phyloP scores from a whole-genome alignment of 176 grass and related monocot species.

The Ensete glaucum region DNA sequence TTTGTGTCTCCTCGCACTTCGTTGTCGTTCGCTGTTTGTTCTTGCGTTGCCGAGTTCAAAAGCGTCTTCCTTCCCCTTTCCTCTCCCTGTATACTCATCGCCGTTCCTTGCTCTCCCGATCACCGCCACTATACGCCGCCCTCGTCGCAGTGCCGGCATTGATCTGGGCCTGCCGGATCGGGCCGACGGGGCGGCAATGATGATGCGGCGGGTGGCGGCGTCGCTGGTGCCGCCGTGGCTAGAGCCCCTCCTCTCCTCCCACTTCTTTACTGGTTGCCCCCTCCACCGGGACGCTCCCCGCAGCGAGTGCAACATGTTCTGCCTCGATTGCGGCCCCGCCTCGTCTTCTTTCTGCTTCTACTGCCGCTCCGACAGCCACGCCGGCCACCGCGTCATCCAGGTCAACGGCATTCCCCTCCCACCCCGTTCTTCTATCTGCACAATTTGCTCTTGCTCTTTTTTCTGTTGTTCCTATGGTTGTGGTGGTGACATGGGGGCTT shows the following conservation, averaged over 20 bases:
- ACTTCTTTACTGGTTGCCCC: slow-evolving; percentile 56
- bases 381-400: slow-evolving; percentile 67
- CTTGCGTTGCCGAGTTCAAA: slow-evolving; percentile 7
- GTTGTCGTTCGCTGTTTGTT: not conserved
- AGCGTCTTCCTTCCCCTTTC: not conserved
- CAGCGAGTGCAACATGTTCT: slow-evolving; percentile 87
- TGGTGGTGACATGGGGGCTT: not conserved
- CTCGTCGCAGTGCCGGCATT: not conserved
- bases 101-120: too few relatives aligned
- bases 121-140: not conserved
- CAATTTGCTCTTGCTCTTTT: not conserved
- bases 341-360: slow-evolving; percentile 66
- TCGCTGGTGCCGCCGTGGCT: slow-evolving; percentile 45
- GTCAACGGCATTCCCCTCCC: not conserved
- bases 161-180: not conserved
- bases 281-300: slow-evolving; percentile 49
- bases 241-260: slow-evolving; percentile 45
- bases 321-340: slow-evolving; percentile 50
- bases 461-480: not conserved
- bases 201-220: slow-evolving; percentile 56
- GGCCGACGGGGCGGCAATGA: slow-evolving; percentile 19
- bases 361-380: slow-evolving; percentile 57
- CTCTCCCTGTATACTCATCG: not conserved
- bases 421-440: not conserved
- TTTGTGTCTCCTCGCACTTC: not conserved